Base-by-base conservation (phyloP, 257 asterid genomes). In the Gentiana straminea region DNA sequence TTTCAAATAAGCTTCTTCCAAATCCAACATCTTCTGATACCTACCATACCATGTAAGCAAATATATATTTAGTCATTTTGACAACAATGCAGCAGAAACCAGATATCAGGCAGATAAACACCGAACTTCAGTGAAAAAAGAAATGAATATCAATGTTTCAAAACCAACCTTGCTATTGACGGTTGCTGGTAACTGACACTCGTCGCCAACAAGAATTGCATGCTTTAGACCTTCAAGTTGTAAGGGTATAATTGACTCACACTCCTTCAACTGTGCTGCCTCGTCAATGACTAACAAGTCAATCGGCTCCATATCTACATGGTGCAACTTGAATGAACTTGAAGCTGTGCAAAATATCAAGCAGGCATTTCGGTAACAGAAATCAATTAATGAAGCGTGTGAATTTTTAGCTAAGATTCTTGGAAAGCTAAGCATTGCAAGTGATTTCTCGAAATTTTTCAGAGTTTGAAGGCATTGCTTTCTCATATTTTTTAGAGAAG, bases 211-310 rank as follows among this genome's bases (percentile, higher is more conserved):
- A 15, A 80, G 82, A 34, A 80, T 32, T 41, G 81, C 93, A 66
- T 80, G 80, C 50, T 68, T 72, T 3, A 78, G 52, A 41, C 86
- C 86, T 0, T 54, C 63, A 45, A 83, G 74, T 67, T 76, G 93
- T 39, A 83, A 68, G 0, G 84, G 84, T 12, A 83, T 74, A 2
- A 60, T 58, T 11, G 86, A 70, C 53, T 83, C 93, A 50, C 84
- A 80, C 61, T 83, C 93, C 61, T 80, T 80, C 13, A 78, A 64
- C 45, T 78, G 88, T 34, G 93, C 83, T 8, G 93, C 93, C 63
- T 83, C 93, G 52, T 83, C 88, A 24, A 83, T 70, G 36, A 80
- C 71, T 63, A 74, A 70, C 60, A 83, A 3, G 8, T 74, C 69
- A 11, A 83, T 32, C n/a, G 76, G 72, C 0, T 11, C n/a, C 75